Conservation (phyloP, 352 stramenopile species). For the Globisporangium nodosum region DNA sequence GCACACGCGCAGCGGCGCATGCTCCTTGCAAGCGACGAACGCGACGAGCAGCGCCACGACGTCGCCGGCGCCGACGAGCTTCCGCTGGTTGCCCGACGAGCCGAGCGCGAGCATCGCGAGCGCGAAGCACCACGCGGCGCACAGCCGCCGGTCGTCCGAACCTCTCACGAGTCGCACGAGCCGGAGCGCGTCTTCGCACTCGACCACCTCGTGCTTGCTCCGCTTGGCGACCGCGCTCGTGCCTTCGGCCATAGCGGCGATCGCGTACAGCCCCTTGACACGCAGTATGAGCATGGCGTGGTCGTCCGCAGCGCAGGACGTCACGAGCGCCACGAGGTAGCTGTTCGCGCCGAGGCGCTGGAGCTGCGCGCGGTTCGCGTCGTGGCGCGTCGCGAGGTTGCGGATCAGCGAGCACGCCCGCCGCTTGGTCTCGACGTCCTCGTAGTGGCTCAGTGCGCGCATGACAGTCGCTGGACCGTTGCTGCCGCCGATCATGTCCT, state of each 20-base stretch:
- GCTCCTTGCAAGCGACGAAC: slow-evolving; percentile 16
- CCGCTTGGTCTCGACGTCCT: slow-evolving; percentile 16
- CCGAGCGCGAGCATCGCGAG: slow-evolving; percentile 33
- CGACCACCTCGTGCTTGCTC: slow-evolving; percentile 55
- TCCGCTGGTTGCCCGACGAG: slow-evolving; percentile 47
- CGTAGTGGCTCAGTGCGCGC: slow-evolving; percentile 28
- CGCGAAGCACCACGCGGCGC: slow-evolving; percentile 38
- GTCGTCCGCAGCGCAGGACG: not conserved
- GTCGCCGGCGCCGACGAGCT: slow-evolving; percentile 21
- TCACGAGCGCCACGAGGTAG: slow-evolving; percentile 26
- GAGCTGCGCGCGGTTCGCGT: slow-evolving; percentile 47
- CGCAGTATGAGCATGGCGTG: slow-evolving; percentile 23
- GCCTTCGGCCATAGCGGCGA: slow-evolving; percentile 43
- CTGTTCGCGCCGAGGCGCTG: slow-evolving; percentile 39
- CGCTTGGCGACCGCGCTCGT: slow-evolving; percentile 19
- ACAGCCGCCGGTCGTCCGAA: slow-evolving; percentile 23
- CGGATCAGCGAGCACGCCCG: slow-evolving; percentile 40
- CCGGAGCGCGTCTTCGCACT: slow-evolving; percentile 36
- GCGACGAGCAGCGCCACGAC: slow-evolving; percentile 34
- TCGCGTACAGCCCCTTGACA: slow-evolving; percentile 42
- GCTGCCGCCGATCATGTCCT: slow-evolving; percentile 28
- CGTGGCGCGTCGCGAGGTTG: slow-evolving; percentile 42
- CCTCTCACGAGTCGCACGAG: slow-evolving; percentile 26
- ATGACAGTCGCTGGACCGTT: slow-evolving; percentile 39
- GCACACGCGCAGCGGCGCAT: slow-evolving; percentile 22